A percentile compares a stretch with the other conserved stretches of the same genome.
phyloP scores from a whole-genome alignment of 352 stramenopile genomes.

The Saprolegnia diclina region DNA sequence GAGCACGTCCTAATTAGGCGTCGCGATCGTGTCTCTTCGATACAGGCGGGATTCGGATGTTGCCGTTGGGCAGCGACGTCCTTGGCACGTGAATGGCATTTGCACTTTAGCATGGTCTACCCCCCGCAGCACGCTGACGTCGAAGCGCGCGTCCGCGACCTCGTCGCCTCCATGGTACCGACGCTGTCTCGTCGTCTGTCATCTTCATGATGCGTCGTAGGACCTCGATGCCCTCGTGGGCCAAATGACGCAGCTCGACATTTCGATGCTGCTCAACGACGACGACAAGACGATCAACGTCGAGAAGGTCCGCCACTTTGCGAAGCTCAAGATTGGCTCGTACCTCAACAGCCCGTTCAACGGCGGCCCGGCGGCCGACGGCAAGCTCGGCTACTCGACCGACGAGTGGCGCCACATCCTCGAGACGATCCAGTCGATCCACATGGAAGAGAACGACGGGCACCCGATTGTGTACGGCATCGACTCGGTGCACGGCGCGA shows the following conservation, averaged over 20 bases:
- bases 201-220: background rate
- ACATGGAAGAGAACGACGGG: slow-evolving; percentile 41
- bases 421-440: slow-evolving; percentile 71
- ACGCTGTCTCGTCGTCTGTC: background rate
- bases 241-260: slow-evolving; percentile 90
- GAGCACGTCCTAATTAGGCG: too few species aligned
- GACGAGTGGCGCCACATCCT: slow-evolving; percentile 68
- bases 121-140: background rate
- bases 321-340: slow-evolving; percentile 78
- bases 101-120: slow-evolving; percentile 12
- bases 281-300: slow-evolving; percentile 47
- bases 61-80: too few species aligned
- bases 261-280: slow-evolving; percentile 64
- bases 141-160: background rate
- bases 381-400: slow-evolving; percentile 43
- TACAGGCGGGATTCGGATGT: too few species aligned
- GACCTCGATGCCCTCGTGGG: slow-evolving; percentile 39
- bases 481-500: slow-evolving; percentile 88
- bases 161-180: slow-evolving; percentile 6
- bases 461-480: slow-evolving; percentile 83
- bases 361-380: slow-evolving; percentile 26
- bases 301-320: slow-evolving; percentile 56
- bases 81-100: too few species aligned
- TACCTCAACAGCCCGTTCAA: slow-evolving; percentile 77
- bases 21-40: too few species aligned